Evolutionary conservation across 768 basidiomycete species (phyloP).

Genomic region (Amanita fuliginea): DNA sequence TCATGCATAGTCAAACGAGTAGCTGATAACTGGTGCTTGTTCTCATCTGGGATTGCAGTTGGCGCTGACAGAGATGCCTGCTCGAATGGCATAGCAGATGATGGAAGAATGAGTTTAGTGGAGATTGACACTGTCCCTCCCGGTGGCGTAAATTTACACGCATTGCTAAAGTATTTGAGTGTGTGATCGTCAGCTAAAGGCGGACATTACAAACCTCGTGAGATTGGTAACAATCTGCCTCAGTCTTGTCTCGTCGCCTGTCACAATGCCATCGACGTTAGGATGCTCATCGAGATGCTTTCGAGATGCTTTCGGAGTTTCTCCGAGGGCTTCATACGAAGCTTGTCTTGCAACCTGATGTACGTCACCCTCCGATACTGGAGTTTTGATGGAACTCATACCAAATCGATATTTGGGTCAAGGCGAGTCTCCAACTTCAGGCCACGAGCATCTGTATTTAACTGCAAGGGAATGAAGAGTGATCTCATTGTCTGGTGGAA

Average conservation of each 20-base stretch:
- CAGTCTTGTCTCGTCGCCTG: slow-evolving; percentile 75
- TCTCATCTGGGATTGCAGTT: slow-evolving; percentile 12
- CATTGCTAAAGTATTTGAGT: slow-evolving; percentile 37
- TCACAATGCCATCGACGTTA: slow-evolving; percentile 55
- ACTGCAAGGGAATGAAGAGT: slow-evolving; percentile 54
- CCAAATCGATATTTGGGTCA: slow-evolving; percentile 57
- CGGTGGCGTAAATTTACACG: slow-evolving; percentile 67
- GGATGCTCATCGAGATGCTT: slow-evolving; percentile 33
- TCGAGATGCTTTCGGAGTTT: slow-evolving; percentile 27
- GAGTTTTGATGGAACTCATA: slow-evolving; percentile 15
- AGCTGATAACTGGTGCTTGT: slow-evolving; percentile 23
- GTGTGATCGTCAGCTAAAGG: not conserved
- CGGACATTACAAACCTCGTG: slow-evolving; percentile 38
- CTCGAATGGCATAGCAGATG: slow-evolving; percentile 6
- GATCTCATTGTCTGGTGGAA: slow-evolving; percentile 74
- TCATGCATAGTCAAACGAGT: slow-evolving; percentile 41
- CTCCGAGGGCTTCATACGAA: slow-evolving; percentile 49
- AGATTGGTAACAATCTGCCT: slow-evolving; percentile 80
- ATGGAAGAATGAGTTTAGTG: slow-evolving; percentile 45
- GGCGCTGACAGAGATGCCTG: slow-evolving; percentile 3
- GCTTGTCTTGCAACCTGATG: slow-evolving; percentile 47
- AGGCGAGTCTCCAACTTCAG: slow-evolving; percentile 60
- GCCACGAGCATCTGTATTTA: slow-evolving; percentile 57
- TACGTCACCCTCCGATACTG: not conserved
- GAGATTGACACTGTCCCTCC: slow-evolving; percentile 60